These are phyloP conservation scores for Sporothrix brunneoviolacea DNA, from an alignment of 2,329 filamentous ascomycete genomes.

Conservation along the genomic window DNA sequence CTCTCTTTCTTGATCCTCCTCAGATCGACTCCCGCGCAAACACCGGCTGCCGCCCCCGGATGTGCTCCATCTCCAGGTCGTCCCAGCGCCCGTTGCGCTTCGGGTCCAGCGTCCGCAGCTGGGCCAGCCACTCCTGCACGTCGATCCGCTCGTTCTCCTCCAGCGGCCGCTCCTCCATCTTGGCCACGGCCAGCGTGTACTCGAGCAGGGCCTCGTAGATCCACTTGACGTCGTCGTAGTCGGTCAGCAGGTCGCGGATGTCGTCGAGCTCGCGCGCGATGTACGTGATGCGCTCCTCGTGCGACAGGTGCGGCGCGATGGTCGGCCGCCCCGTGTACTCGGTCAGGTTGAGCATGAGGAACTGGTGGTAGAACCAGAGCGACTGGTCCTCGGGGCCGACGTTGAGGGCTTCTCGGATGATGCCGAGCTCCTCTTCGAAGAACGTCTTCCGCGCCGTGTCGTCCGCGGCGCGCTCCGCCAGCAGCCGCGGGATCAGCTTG, in stretches of 20 bases:
- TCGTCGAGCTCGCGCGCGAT: conserved; percentile 65
- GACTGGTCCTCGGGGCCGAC: conserved; percentile 92
- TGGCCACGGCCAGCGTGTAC: conserved; percentile 56
- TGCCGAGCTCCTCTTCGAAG: conserved; percentile 68
- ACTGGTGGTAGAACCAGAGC: conserved; percentile 95
- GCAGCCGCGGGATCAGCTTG: conserved; percentile 69
- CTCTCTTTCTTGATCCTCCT: too few relatives aligned
- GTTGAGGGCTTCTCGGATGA: conserved; percentile 72
- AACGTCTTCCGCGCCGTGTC: conserved; percentile 58
- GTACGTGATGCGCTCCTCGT: conserved; percentile 57
- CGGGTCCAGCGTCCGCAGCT: conserved; percentile 64
- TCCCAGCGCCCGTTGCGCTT: conserved; percentile 69
- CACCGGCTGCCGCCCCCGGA: conserved; percentile 17
- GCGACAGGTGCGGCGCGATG: conserved; percentile 58
- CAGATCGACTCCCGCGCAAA: neutral
- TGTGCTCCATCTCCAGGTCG: conserved; percentile 50
- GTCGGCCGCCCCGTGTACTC: conserved; percentile 42
- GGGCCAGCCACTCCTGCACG: conserved; percentile 52
- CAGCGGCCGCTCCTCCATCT: conserved; percentile 41
- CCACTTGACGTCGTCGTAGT: conserved; percentile 63
- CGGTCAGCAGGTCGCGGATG: conserved; percentile 58
- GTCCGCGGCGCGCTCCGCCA: conserved; percentile 63
- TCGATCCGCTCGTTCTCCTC: conserved; percentile 36
- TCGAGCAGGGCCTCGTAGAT: conserved; percentile 82
- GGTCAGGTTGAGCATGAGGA: conserved; percentile 64